A percentile compares a stretch with the other conserved stretches of the same genome.
phyloP scores from a whole-genome alignment of 192 early-diverging fungal species.

The Coemansia sp. region DNA sequence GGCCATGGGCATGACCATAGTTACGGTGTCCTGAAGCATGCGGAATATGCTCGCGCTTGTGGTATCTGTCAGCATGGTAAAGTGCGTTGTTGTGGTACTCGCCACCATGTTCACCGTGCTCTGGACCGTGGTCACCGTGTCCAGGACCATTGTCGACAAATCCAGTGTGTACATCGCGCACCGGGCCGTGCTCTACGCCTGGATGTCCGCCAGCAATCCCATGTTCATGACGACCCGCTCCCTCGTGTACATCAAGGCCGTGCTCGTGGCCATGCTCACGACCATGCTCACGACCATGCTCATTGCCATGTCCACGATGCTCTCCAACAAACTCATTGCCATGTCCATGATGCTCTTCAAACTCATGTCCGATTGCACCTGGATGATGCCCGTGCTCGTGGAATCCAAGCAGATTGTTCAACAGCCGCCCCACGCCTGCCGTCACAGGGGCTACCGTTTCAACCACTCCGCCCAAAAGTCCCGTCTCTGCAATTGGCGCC shows the following conservation, averaged over 20 bases:
- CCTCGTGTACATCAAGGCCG: no score
- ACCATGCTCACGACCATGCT: no score
- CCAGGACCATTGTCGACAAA: neutral
- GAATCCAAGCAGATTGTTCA: conserved; percentile 15
- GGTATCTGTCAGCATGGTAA: conserved; percentile 3
- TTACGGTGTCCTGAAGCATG: no score
- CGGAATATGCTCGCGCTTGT: neutral
- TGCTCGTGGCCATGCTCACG: no score
- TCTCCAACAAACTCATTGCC: neutral
- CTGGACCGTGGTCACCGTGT: neutral
- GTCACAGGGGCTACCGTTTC: conserved; percentile 25
- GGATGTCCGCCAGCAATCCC: neutral
- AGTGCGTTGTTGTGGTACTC: neutral
- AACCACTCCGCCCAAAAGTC: conserved; percentile 26
- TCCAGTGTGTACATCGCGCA: conserved; percentile 1
- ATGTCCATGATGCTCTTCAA: neutral
- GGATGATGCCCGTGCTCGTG: neutral
- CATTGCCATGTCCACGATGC: neutral
- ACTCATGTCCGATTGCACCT: neutral
- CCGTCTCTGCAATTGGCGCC: conserved; percentile 10
- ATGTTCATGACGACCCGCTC: no score
- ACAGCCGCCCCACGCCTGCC: conserved; percentile 13
- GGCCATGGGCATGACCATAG: no score
- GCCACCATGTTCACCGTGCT: neutral
- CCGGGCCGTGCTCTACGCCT: neutral